Evolutionary conservation across 1,139 yeast genomes (phyloP).

Genomic region (Taphrina populina): DNA sequence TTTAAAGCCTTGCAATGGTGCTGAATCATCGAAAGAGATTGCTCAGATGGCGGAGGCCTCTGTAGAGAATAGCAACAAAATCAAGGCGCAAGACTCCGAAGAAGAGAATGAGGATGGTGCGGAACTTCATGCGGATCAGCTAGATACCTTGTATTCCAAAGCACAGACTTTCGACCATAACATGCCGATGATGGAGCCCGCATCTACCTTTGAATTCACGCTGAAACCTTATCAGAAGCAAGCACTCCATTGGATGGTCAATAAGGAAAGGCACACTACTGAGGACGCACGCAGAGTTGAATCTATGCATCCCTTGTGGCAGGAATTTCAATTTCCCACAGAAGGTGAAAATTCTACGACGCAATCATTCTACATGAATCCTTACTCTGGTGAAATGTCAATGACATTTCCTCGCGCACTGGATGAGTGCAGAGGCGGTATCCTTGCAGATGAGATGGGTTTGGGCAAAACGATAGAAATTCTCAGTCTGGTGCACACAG

Average conservation of each 20-base stretch:
- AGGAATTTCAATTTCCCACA: constrained; percentile 70
- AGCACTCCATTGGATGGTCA: constrained; percentile 47
- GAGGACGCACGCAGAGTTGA: constrained; percentile 48
- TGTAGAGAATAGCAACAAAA: constrained; percentile 33
- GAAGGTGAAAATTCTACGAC: constrained; percentile 33
- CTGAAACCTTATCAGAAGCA: constrained; percentile 74
- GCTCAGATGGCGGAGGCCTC: constrained; percentile 44
- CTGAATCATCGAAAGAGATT: constrained; percentile 40
- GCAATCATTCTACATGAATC: constrained; percentile 65
- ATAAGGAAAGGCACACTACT: constrained; percentile 53
- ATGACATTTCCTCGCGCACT: constrained; percentile 56
- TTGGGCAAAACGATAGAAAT: constrained; percentile 89
- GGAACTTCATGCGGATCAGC: constrained; percentile 56
- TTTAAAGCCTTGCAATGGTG: constrained; percentile 42
- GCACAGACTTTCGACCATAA: constrained; percentile 51
- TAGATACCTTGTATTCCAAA: constrained; percentile 69
- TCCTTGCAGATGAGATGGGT: constrained; percentile 97
- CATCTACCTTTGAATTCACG: constrained; percentile 54
- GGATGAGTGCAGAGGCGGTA: constrained; percentile 69
- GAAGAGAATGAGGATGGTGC: constrained; percentile 43
- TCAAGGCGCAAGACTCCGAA: constrained; percentile 2
- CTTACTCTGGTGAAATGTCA: constrained; percentile 80
- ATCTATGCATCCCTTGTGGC: constrained; percentile 84
- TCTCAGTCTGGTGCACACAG: constrained; percentile 60
- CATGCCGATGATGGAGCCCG: constrained; percentile 64